These are phyloP conservation scores for Entrophospora sp. DNA, from an alignment of 192 early-diverging fungal species.

Conservation along the genomic window DNA sequence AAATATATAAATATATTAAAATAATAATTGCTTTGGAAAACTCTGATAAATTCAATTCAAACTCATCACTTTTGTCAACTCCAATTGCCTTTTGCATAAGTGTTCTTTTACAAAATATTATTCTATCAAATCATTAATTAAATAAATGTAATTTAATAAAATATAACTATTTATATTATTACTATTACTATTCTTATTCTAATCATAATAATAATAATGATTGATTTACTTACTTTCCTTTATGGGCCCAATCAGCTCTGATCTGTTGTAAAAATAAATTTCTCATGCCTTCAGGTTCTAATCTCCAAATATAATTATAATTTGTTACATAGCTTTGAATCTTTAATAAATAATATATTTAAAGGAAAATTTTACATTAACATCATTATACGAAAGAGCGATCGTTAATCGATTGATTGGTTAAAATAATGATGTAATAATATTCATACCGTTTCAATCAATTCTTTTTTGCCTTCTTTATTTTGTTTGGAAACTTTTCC, in stretches of 20 bases:
- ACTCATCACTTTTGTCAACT: background rate
- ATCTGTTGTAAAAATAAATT: background rate
- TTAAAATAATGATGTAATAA: too few species aligned
- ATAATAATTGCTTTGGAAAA: background rate
- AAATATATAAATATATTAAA: background rate
- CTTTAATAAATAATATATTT: background rate
- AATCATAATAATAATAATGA: too few species aligned
- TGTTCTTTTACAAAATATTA: background rate
- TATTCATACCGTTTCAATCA: too few species aligned
- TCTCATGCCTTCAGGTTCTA: background rate
- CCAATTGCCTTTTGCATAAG: background rate
- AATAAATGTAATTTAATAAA: background rate
- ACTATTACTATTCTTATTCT: too few species aligned
- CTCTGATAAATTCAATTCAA: background rate
- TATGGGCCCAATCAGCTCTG: background rate
- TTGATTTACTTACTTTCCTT: background rate
- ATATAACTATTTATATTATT: background rate
- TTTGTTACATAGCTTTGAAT: background rate
- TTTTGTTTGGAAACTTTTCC: too few species aligned
- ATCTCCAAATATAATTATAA: background rate
- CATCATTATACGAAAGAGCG: too few species aligned
- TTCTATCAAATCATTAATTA: background rate
- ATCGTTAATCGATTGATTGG: background rate
- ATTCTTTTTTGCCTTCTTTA: too few species aligned
- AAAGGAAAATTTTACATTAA: too few species aligned